Percentiles rank a stretch among this genome's conserved stretches.
phyloP scores from a whole-genome alignment of 768 basidiomycete species.

The Boletus tomentosulus region DNA sequence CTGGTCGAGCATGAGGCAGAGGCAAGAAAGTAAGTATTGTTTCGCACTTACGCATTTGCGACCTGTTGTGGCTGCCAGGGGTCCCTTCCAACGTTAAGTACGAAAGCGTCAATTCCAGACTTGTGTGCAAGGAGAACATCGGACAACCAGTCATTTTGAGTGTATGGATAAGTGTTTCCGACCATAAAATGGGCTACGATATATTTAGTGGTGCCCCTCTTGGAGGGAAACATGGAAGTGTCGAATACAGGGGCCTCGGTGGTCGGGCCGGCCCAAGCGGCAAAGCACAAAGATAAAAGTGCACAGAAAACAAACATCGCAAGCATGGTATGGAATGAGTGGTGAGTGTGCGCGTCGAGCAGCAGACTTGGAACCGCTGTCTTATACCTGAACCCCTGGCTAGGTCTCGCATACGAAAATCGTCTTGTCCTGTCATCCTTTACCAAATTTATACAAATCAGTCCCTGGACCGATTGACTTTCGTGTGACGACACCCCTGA shows the following conservation, averaged over 20 bases:
- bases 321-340: constrained; percentile 14
- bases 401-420: too few relatives aligned
- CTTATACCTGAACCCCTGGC: too few relatives aligned
- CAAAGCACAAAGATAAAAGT: constrained; percentile 9
- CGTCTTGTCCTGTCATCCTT: too few relatives aligned
- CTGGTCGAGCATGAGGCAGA: constrained; percentile 29
- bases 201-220: constrained; percentile 33
- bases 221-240: not conserved
- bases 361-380: not conserved
- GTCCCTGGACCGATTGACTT: too few relatives aligned
- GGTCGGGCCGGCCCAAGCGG: constrained; percentile 14
- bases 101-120: constrained; percentile 65
- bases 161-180: constrained; percentile 67
- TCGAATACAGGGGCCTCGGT: not conserved
- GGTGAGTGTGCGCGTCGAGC: constrained; percentile 17
- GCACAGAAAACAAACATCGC: constrained; percentile 12
- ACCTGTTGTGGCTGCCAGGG: constrained; percentile 60
- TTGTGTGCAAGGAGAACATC: constrained; percentile 54
- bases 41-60: constrained; percentile 51
- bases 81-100: constrained; percentile 65
- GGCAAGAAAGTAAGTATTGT: constrained; percentile 1
- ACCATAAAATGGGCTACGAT: constrained; percentile 58
- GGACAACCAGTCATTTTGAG: constrained; percentile 36
- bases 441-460: too few relatives aligned
- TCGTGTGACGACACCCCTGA: too few relatives aligned